Percentiles rank a stretch among this genome's conserved stretches.
phyloP scores from a whole-genome alignment of 179 eudicot species.

The Sideroxylon spinosum region DNA sequence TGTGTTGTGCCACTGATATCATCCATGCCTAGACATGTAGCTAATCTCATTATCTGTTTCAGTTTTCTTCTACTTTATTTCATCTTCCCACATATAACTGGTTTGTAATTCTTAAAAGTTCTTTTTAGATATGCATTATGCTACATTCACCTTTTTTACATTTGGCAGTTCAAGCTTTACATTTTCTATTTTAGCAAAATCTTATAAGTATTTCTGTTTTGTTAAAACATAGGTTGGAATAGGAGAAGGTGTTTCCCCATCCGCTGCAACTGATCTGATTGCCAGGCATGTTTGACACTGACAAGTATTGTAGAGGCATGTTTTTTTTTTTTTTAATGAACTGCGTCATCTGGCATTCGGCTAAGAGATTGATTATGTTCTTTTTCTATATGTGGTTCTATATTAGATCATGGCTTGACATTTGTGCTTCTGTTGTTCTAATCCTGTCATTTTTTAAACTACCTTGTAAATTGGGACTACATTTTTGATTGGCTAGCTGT shows the following conservation, averaged over 20 bases:
- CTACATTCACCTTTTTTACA: background rate
- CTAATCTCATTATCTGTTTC: background rate
- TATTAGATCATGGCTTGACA: background rate
- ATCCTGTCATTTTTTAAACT: background rate
- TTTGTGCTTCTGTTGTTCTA: background rate
- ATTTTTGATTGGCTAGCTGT: background rate
- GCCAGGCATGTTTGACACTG: constrained; percentile 66
- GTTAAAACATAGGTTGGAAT: constrained; percentile 73
- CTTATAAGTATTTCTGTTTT: constrained; percentile 12
- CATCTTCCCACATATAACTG: background rate
- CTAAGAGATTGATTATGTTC: background rate
- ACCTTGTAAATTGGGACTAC: background rate
- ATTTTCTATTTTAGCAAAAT: background rate
- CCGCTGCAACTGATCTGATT: constrained; percentile 97
- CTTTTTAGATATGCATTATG: background rate
- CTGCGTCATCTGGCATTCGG: constrained; percentile 12
- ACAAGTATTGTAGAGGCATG: constrained; percentile 28
- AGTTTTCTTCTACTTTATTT: background rate
- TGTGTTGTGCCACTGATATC: background rate
- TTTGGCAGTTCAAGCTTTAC: background rate
- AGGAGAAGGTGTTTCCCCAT: constrained; percentile 99
- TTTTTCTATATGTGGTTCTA: background rate
- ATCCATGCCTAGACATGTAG: background rate
- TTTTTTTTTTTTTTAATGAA: constrained; percentile 5
- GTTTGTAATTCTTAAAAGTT: background rate